Evolutionary conservation across 1,139 yeast species (phyloP).

Genomic region (Debaryomycetaceae sp.): DNA sequence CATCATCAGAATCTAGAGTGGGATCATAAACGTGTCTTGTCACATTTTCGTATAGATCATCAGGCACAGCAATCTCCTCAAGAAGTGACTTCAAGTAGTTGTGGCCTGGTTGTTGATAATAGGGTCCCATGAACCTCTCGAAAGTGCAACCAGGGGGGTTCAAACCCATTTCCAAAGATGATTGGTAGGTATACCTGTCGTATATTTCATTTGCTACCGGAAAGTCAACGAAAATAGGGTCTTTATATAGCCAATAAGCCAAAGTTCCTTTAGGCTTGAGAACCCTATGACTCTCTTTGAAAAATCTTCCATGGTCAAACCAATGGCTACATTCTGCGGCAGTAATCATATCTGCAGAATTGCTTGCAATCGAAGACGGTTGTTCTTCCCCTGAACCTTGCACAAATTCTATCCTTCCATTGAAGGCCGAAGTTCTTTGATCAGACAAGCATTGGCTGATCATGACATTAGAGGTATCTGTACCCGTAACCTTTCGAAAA

Average conservation of each 20-base stretch:
- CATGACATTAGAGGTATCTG: constrained; percentile 18
- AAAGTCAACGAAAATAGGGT: constrained; percentile 49
- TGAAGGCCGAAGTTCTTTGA: constrained; percentile 7
- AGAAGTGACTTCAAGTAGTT: constrained; percentile 43
- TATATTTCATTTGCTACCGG: constrained; percentile 42
- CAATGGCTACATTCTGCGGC: constrained; percentile 82
- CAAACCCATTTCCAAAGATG: constrained; percentile 13
- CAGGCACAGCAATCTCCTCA: constrained; percentile 40
- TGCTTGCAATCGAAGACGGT: constrained; percentile 18
- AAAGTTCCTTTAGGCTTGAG: constrained; percentile 61
- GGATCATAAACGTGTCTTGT: constrained; percentile 37
- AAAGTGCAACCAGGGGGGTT: constrained; percentile 27
- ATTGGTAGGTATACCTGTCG: constrained; percentile 36
- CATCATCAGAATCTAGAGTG: constrained; percentile 20
- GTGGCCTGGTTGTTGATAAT: constrained; percentile 57
- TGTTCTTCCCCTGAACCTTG: constrained; percentile 30
- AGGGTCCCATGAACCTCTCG: constrained; percentile 56
- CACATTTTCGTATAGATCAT: constrained; percentile 36
- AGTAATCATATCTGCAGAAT: constrained; percentile 56
- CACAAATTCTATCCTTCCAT: constrained; percentile 19
- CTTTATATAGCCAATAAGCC: constrained; percentile 78
- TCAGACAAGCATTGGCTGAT: constrained; percentile 5
- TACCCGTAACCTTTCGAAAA: constrained; percentile 53
- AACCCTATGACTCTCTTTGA: constrained; percentile 44
- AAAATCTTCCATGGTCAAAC: constrained; percentile 58